Percentiles rank a stretch among this genome's conserved stretches.
Evolutionary conservation across 2,329 filamentous ascomycete genomes (phyloP).

Genomic region (Pseudopyricularia cyperi): DNA sequence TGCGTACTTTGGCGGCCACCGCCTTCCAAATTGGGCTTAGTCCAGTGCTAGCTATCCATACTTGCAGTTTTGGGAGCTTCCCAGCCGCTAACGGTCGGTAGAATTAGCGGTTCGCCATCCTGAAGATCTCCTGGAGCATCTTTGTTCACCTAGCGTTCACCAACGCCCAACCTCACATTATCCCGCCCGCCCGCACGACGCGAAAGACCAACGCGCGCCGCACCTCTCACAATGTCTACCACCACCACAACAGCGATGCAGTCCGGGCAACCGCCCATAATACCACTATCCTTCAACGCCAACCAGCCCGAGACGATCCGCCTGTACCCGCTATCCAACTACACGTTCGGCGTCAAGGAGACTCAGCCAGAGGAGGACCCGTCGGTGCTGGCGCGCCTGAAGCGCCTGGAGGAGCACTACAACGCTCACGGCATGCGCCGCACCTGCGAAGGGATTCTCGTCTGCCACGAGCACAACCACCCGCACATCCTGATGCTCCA

Average conservation of each 20-base stretch:
- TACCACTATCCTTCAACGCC: slow-evolving; percentile 72
- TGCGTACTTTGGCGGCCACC: no score
- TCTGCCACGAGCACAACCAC: slow-evolving; percentile 98
- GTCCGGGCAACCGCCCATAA: slow-evolving; percentile 64
- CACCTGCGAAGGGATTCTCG: slow-evolving; percentile 90
- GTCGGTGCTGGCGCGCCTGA: slow-evolving; percentile 81
- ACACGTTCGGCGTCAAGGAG: slow-evolving; percentile 98
- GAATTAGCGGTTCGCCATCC: no score
- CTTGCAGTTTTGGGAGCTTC: no score
- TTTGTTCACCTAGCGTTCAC: no score
- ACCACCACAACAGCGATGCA: slow-evolving; percentile 65
- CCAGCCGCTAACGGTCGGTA: no score
- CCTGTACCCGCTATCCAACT: slow-evolving; percentile 91
- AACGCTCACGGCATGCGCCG: slow-evolving; percentile 85
- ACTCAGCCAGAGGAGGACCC: slow-evolving; percentile 96
- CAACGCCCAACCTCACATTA: neutral
- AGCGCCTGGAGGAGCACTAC: slow-evolving; percentile 94
- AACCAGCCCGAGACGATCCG: slow-evolving; percentile 85
- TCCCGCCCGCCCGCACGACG: no score
- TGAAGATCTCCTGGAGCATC: no score
- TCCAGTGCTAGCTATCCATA: no score
- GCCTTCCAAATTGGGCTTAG: no score
- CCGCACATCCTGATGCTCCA: slow-evolving; percentile 98
- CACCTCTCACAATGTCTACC: slow-evolving; percentile 55
- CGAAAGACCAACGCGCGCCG: neutral